Percentiles rank a stretch among this genome's conserved stretches.
Evolutionary conservation across 257 asterid genomes (phyloP).

Genomic region (Echium plantagineum): DNA sequence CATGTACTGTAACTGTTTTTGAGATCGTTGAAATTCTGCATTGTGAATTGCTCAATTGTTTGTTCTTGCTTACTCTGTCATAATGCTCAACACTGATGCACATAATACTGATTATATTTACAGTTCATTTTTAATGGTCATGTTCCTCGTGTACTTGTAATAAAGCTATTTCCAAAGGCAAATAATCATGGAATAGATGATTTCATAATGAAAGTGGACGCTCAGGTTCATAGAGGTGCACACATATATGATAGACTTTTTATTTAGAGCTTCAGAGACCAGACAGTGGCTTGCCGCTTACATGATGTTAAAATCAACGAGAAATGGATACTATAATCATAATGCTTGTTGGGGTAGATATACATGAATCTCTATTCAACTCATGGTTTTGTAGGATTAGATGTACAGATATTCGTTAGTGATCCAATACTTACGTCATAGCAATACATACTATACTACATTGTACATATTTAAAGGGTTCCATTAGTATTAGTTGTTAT

Average conservation of each 20-base stretch:
- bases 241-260: no score
- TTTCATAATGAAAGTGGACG: neutral
- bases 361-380: neutral
- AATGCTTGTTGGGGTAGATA: neutral
- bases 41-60: no score
- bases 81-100: slow-evolving; percentile 99
- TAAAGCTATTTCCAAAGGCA: no score
- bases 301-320: neutral
- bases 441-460: neutral
- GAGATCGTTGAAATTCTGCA: no score
- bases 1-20: no score
- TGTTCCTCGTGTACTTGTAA: no score
- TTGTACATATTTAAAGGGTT: neutral
- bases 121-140: no score
- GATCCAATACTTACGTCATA: neutral
- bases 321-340: neutral
- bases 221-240: neutral
- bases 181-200: no score
- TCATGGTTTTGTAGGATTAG: neutral
- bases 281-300: no score
- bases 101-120: slow-evolving; percentile 29
- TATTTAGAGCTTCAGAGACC: neutral
- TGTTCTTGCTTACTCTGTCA: slow-evolving; percentile 96
- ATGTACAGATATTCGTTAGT: neutral
- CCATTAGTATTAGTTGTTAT: neutral